These are phyloP conservation scores for Sclerotinia sclerotiorum DNA, from an alignment of 2,329 filamentous ascomycete species.

Conservation along the genomic window DNA sequence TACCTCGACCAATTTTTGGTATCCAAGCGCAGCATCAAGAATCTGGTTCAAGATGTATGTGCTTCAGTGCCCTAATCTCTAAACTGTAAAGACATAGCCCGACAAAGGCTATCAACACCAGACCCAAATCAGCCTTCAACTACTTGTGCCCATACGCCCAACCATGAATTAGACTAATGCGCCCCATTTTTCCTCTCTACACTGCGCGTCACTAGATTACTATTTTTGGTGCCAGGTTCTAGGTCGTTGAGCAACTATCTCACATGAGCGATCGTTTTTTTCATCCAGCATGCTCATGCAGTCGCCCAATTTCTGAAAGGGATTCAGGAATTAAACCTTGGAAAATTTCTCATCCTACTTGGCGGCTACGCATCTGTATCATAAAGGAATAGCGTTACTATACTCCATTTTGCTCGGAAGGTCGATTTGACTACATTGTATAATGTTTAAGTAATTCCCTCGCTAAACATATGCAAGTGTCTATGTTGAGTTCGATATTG, in stretches of 20 bases:
- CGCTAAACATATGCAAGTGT: not conserved
- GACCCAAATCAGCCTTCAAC: not conserved
- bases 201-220: slow-evolving; percentile 11
- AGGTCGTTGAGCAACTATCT: slow-evolving; percentile 22
- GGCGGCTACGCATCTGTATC: slow-evolving; percentile 25
- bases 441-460: not conserved
- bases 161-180: not conserved
- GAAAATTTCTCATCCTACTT: slow-evolving; percentile 25
- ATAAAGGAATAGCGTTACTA: not conserved
- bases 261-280: slow-evolving; percentile 23
- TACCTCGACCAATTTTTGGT: not conserved
- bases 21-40: slow-evolving; percentile 9
- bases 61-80: slow-evolving; percentile 23
- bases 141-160: not conserved
- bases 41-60: slow-evolving; percentile 19
- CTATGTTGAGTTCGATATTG: not conserved
- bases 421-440: not conserved
- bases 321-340: slow-evolving; percentile 10
- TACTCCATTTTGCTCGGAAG: not conserved
- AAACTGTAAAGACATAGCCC: slow-evolving; percentile 17
- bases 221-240: not conserved
- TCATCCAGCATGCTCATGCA: slow-evolving; percentile 23
- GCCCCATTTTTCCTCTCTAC: slow-evolving; percentile 25
- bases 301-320: slow-evolving; percentile 19
- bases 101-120: not conserved